Evolutionary conservation across 2,329 filamentous ascomycete species (phyloP).

Genomic region (Fusarium globosum): DNA sequence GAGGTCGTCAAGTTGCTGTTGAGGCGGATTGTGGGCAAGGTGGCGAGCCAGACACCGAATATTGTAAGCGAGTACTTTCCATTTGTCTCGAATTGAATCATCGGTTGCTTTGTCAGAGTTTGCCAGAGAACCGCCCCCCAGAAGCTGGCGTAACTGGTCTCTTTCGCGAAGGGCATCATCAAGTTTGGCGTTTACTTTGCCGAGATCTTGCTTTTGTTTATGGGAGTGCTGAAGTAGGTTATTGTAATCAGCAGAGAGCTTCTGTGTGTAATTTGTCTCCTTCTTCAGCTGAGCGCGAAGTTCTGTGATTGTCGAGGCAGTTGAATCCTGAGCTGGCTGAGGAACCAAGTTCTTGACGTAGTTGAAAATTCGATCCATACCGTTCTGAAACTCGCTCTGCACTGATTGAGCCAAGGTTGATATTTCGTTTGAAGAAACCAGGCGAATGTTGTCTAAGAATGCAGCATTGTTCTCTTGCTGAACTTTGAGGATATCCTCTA

Average conservation of each 20-base stretch:
- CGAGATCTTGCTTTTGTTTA: background rate
- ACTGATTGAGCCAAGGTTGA: too few species aligned
- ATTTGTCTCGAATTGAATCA: conserved; percentile 9
- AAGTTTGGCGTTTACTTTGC: background rate
- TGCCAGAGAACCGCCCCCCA: background rate
- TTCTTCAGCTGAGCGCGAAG: background rate
- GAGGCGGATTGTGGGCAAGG: background rate
- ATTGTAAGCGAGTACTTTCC: conserved; percentile 33
- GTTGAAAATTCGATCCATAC: background rate
- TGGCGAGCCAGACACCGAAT: conserved; percentile 14
- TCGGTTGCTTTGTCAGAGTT: conserved; percentile 28
- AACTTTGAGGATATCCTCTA: too few species aligned
- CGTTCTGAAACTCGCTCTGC: too few species aligned
- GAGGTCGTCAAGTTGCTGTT: fast-evolving
- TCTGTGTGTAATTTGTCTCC: background rate
- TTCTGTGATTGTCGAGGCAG: fast-evolving
- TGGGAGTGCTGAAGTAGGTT: background rate
- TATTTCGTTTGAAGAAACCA: too few species aligned
- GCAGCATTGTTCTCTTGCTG: too few species aligned
- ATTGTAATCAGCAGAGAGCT: background rate
- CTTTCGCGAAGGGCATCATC: background rate
- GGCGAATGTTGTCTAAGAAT: too few species aligned
- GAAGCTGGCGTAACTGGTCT: background rate
- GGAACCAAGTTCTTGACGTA: fast-evolving
- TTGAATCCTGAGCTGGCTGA: background rate